Percentiles rank a stretch among this genome's conserved stretches.
Evolutionary conservation across 805 yeast genomes (phyloP).

Genomic region (Wickerhamiella azyma): DNA sequence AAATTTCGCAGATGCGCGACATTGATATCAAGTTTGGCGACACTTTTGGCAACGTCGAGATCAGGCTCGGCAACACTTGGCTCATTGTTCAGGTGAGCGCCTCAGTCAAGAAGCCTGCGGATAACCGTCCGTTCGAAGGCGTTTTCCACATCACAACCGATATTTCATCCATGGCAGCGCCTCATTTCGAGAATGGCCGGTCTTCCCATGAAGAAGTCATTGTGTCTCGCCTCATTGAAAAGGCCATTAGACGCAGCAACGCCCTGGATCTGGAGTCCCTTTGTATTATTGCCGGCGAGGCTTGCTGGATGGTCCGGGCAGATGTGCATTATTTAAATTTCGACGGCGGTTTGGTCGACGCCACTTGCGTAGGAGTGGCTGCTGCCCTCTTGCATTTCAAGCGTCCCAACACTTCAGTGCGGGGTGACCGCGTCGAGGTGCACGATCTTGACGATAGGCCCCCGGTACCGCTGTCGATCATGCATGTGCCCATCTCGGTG

Average conservation of each 20-base stretch:
- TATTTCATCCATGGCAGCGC: constrained; percentile 78
- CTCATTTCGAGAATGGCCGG: constrained; percentile 61
- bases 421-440: constrained; percentile 35
- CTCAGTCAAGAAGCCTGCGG: constrained; percentile 64
- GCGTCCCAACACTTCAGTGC: constrained; percentile 69
- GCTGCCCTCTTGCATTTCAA: constrained; percentile 70
- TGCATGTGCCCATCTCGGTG: constrained; percentile 83
- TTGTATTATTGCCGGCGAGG: constrained; percentile 80
- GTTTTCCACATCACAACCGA: constrained; percentile 73
- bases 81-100: constrained; percentile 63
- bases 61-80: constrained; percentile 61
- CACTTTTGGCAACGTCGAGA: constrained; percentile 62
- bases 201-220: constrained; percentile 68
- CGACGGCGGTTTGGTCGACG: constrained; percentile 89
- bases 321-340: constrained; percentile 79
- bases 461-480: constrained; percentile 70
- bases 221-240: constrained; percentile 73
- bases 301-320: constrained; percentile 84
- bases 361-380: constrained; percentile 81
- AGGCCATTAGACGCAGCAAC: constrained; percentile 78
- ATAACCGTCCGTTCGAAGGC: constrained; percentile 91
- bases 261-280: constrained; percentile 83
- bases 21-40: constrained; percentile 52
- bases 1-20: constrained; percentile 47
- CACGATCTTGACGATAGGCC: constrained; percentile 67